Evolutionary conservation across 345 rosid species (phyloP).

Genomic region (Angophora floribunda): DNA sequence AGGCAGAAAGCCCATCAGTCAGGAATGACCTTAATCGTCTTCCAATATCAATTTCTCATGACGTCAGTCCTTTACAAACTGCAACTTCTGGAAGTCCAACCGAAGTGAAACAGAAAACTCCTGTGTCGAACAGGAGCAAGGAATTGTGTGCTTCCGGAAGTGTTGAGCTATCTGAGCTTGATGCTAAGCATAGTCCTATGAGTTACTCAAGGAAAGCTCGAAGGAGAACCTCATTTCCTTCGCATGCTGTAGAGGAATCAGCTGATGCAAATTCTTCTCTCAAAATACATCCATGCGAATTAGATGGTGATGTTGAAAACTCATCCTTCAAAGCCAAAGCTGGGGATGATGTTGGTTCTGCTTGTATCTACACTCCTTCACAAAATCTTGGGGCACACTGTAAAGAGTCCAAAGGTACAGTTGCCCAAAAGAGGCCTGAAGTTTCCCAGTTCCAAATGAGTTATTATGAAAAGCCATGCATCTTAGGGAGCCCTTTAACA

Average conservation of each 20-base stretch:
- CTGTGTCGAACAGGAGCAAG: conserved; percentile 4
- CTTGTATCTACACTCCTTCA: conserved; percentile 11
- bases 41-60: conserved; percentile 5
- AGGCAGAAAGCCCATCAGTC: not conserved
- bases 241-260: conserved; percentile 17
- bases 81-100: not conserved
- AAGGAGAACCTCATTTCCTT: conserved; percentile 20
- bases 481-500: conserved; percentile 10
- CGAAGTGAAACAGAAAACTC: conserved; percentile 13
- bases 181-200: conserved; percentile 5
- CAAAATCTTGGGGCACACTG: conserved; percentile 9
- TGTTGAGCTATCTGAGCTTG: conserved; percentile 15
- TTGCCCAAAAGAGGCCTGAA: conserved; percentile 25
- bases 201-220: conserved; percentile 48
- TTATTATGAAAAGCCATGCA: conserved; percentile 10
- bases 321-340: conserved; percentile 16
- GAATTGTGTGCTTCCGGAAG: conserved; percentile 11
- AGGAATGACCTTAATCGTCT: conserved; percentile 3
- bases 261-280: conserved; percentile 2
- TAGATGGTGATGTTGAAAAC: conserved; percentile 1
- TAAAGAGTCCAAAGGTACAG: conserved; percentile 11
- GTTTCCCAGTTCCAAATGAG: not conserved
- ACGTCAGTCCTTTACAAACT: not conserved
- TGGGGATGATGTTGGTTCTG: conserved; percentile 4
- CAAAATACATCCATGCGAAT: not conserved